Evolutionary conservation across 1,139 yeast genomes (phyloP).

Genomic region (Diutina rugosa): DNA sequence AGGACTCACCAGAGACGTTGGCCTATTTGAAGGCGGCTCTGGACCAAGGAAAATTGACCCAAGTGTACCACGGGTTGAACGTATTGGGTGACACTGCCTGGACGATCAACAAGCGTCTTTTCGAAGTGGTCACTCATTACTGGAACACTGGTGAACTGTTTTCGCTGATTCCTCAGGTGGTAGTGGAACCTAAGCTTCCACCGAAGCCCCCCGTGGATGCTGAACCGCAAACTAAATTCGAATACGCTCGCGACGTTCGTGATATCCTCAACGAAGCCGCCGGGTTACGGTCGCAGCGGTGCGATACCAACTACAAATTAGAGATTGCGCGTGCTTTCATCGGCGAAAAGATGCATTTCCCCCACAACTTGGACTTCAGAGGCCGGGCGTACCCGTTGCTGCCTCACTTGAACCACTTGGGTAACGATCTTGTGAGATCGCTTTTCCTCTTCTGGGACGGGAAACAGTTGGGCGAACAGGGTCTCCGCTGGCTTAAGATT

Average conservation of each 20-base stretch:
- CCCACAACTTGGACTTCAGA: constrained; percentile 88
- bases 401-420: constrained; percentile 70
- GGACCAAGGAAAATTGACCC: constrained; percentile 48
- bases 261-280: constrained; percentile 48
- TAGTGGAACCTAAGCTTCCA: constrained; percentile 43
- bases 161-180: constrained; percentile 65
- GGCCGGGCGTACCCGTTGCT: constrained; percentile 95
- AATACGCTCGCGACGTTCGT: constrained; percentile 53
- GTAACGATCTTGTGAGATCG: constrained; percentile 84
- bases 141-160: constrained; percentile 84
- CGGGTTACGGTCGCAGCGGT: constrained; percentile 70
- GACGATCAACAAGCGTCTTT: constrained; percentile 72
- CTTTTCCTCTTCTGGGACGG: constrained; percentile 85
- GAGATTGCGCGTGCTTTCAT: constrained; percentile 91
- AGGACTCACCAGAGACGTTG: constrained; percentile 78
- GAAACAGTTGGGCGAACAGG: constrained; percentile 57
- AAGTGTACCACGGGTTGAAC: constrained; percentile 71
- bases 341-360: constrained; percentile 84
- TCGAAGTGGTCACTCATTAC: constrained; percentile 55
- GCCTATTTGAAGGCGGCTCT: constrained; percentile 85
- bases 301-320: constrained; percentile 84
- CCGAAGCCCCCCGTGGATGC: constrained; percentile 50
- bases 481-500: constrained; percentile 79
- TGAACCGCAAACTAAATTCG: constrained; percentile 61
- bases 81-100: constrained; percentile 84